phyloP scores from a whole-genome alignment of 148 eudicot species.

The Simmondsia chinensis region DNA sequence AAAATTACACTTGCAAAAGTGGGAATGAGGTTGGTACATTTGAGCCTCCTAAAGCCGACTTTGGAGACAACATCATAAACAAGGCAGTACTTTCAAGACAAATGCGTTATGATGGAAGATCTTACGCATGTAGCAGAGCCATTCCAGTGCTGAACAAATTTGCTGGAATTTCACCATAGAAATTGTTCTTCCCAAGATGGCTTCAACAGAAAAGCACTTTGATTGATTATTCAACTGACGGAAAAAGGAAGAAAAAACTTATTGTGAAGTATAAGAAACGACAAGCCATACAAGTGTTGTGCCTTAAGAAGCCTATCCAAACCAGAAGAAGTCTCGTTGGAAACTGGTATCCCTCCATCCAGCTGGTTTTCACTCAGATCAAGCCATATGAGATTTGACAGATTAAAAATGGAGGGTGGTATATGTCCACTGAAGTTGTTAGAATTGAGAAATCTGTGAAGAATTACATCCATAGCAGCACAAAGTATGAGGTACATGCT shows the following conservation, averaged over 20 bases:
- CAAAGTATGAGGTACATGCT: too few species aligned
- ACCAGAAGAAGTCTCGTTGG: constrained; percentile 40
- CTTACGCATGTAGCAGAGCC: constrained; percentile 21
- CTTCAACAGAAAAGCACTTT: constrained; percentile 8
- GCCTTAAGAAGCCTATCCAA: constrained; percentile 53
- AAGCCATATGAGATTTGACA: constrained; percentile 56
- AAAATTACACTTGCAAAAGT: too few species aligned
- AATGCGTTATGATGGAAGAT: constrained; percentile 1
- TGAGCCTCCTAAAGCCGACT: too few species aligned
- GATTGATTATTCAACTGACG: not conserved
- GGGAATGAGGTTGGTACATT: too few species aligned
- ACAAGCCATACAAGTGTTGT: constrained; percentile 24
- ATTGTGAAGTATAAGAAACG: not conserved
- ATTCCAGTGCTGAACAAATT: constrained; percentile 22
- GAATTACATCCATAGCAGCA: not conserved
- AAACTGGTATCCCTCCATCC: constrained; percentile 55
- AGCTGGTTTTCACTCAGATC: constrained; percentile 60
- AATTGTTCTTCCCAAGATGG: constrained; percentile 22
- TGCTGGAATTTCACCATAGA: constrained; percentile 23
- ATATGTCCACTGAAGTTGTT: constrained; percentile 34
- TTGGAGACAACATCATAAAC: too few species aligned
- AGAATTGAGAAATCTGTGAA: constrained; percentile 28
- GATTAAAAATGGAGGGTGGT: constrained; percentile 46
- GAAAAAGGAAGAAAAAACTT: not conserved
- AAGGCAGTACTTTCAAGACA: too few species aligned